phyloP scores from a whole-genome alignment of 345 rosid species.

The Hypericum androsaemum region DNA sequence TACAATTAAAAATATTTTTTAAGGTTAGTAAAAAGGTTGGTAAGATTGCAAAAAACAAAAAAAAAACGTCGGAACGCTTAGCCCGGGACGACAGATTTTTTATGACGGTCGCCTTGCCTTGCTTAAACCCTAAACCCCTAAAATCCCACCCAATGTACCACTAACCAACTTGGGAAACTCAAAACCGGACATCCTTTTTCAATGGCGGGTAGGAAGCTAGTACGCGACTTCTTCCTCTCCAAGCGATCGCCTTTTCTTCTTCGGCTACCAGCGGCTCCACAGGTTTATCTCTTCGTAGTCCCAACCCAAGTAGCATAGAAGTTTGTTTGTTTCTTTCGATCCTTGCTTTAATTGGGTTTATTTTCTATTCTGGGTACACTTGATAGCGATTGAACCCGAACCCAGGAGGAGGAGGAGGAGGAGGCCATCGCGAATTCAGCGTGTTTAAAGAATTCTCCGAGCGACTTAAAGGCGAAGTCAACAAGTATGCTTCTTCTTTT shows the following conservation, averaged over 20 bases:
- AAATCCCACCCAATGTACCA: too few relatives aligned
- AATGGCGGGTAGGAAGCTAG: conserved; percentile 78
- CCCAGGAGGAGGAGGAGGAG: conserved; percentile 26
- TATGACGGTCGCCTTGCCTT: too few relatives aligned
- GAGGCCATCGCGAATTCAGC: conserved; percentile 46
- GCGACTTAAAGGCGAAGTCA: conserved; percentile 67
- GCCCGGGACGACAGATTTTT: too few relatives aligned
- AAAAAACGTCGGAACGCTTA: too few relatives aligned
- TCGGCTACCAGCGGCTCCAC: conserved; percentile 27
- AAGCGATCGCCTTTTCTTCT: conserved; percentile 32
- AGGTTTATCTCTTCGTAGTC: conserved; percentile 23
- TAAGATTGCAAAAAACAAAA: too few relatives aligned
- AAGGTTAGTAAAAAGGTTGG: too few relatives aligned
- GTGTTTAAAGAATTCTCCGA: conserved; percentile 72
- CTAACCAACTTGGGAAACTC: too few relatives aligned
- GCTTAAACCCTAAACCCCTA: too few relatives aligned
- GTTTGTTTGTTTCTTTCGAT: not conserved
- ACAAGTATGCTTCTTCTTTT: conserved; percentile 25
- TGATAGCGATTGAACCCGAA: conserved; percentile 21
- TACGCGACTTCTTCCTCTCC: conserved; percentile 51
- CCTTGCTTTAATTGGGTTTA: not conserved
- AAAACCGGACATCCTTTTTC: not conserved
- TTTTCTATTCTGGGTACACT: conserved; percentile 16
- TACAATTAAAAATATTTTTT: too few relatives aligned
- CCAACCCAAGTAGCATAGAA: too few relatives aligned